Percentiles rank a stretch among this genome's conserved stretches.
Evolutionary conservation across 108 stramenopile genomes (phyloP).

Genomic region (Nitzschia inconspicua): DNA sequence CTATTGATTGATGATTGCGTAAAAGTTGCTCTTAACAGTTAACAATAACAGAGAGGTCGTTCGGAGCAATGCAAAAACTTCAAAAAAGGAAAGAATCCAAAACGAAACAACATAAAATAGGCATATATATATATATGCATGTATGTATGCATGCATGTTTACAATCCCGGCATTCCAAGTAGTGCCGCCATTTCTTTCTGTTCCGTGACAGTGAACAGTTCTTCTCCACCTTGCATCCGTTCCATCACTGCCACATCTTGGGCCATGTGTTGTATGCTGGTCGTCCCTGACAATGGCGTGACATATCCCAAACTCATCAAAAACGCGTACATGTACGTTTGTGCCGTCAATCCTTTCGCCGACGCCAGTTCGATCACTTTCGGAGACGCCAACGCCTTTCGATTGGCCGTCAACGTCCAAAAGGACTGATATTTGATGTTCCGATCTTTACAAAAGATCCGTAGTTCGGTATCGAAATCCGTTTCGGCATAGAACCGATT

Average conservation of each 20-base stretch:
- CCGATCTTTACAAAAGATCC: conserved; percentile 67
- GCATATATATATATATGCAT: too few relatives aligned
- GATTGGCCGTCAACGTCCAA: conserved; percentile 58
- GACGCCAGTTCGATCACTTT: conserved; percentile 43
- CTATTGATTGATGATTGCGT: too few relatives aligned
- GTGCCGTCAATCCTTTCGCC: conserved; percentile 53
- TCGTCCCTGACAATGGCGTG: conserved; percentile 79
- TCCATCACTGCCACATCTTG: conserved; percentile 82
- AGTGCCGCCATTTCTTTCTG: conserved; percentile 27
- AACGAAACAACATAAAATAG: too few relatives aligned
- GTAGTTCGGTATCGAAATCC: conserved; percentile 72
- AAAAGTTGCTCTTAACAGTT: too few relatives aligned
- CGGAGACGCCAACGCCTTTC: conserved; percentile 36
- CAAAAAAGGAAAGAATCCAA: too few relatives aligned
- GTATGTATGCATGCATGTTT: background rate
- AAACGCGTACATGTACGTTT: conserved; percentile 84
- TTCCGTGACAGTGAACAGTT: conserved; percentile 40
- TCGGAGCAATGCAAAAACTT: too few relatives aligned
- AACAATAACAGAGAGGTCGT: too few relatives aligned
- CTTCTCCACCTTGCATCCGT: conserved; percentile 62
- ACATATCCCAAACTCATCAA: conserved; percentile 74
- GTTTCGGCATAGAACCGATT: conserved; percentile 82
- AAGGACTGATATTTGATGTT: conserved; percentile 83
- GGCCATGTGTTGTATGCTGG: conserved; percentile 61
- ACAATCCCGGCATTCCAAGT: conserved; percentile 37